phyloP scores from a whole-genome alignment of 2,329 filamentous ascomycete genomes.

The Xylariaceae sp. region DNA sequence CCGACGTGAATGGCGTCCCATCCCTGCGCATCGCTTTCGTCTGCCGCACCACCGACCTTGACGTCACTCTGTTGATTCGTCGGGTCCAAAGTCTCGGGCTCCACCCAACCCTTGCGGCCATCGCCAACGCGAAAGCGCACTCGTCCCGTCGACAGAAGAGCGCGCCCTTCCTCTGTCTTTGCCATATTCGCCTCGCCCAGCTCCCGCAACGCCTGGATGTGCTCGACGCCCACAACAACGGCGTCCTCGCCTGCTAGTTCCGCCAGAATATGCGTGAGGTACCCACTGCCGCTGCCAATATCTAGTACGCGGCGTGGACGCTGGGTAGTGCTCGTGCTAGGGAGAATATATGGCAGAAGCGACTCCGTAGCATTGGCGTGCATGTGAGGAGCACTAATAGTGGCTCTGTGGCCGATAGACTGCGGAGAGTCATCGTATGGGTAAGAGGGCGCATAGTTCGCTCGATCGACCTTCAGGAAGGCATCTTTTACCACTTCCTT shows the following conservation, averaged over 20 bases:
- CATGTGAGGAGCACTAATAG: slow-evolving; percentile 58
- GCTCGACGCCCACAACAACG: slow-evolving; percentile 67
- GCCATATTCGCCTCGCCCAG: slow-evolving; percentile 60
- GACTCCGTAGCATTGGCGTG: slow-evolving; percentile 51
- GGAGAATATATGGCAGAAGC: slow-evolving; percentile 43
- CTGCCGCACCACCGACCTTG: slow-evolving; percentile 41
- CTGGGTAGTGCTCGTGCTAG: neutral
- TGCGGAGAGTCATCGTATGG: slow-evolving; percentile 64
- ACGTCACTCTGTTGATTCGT: slow-evolving; percentile 29
- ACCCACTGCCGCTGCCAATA: slow-evolving; percentile 71
- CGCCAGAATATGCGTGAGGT: slow-evolving; percentile 82
- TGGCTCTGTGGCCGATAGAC: slow-evolving; percentile 49
- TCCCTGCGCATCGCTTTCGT: slow-evolving; percentile 33
- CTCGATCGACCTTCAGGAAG: slow-evolving; percentile 80
- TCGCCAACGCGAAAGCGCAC: slow-evolving; percentile 73
- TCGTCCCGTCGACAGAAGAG: slow-evolving; percentile 56
- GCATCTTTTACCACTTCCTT: slow-evolving; percentile 67
- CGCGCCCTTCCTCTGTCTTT: slow-evolving; percentile 54
- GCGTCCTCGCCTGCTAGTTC: slow-evolving; percentile 58
- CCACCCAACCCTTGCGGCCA: slow-evolving; percentile 60
- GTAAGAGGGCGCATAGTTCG: slow-evolving; percentile 65
- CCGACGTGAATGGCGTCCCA: slow-evolving; percentile 97
- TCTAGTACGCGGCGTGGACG: slow-evolving; percentile 56
- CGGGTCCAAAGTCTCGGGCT: slow-evolving; percentile 26
- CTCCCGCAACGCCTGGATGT: slow-evolving; percentile 60